These are phyloP conservation scores for Hirsutella thompsonii DNA, from an alignment of 2,329 filamentous ascomycete species.

Conservation along the genomic window DNA sequence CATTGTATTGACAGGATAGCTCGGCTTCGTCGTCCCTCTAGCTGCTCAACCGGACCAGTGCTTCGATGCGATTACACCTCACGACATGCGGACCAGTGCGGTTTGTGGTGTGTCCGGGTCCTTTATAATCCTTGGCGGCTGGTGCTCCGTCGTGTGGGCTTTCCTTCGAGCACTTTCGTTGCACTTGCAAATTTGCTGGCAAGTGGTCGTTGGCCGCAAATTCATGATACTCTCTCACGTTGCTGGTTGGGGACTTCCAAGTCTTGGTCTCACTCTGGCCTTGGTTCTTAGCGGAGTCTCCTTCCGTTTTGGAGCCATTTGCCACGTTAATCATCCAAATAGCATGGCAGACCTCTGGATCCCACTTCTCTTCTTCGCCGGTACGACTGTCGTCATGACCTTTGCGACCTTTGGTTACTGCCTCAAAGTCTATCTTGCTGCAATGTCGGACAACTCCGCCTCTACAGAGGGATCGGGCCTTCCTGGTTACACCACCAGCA, in stretches of 20 bases:
- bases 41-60: constrained; percentile 70
- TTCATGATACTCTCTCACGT: constrained; percentile 82
- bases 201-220: constrained; percentile 71
- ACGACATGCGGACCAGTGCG: constrained; percentile 73
- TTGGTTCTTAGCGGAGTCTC: constrained; percentile 83
- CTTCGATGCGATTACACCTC: constrained; percentile 79
- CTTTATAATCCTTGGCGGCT: constrained; percentile 75
- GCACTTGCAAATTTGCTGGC: constrained; percentile 97
- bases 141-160: constrained; percentile 77
- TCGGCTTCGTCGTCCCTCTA: constrained; percentile 84
- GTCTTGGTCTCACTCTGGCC: constrained; percentile 60
- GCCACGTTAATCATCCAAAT: constrained; percentile 85
- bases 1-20: constrained; percentile 30
- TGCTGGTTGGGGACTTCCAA: constrained; percentile 73
- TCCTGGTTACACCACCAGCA: constrained; percentile 58
- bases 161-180: constrained; percentile 83
- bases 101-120: constrained; percentile 83
- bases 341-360: constrained; percentile 84
- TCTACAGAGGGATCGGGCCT: constrained; percentile 61
- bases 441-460: constrained; percentile 58
- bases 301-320: constrained; percentile 82
- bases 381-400: constrained; percentile 65
- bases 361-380: constrained; percentile 68
- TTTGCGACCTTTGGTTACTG: constrained; percentile 83
- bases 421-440: constrained; percentile 84